Evolutionary conservation across 2,329 filamentous ascomycete species (phyloP).

Genomic region (Emydomyces testavorans): DNA sequence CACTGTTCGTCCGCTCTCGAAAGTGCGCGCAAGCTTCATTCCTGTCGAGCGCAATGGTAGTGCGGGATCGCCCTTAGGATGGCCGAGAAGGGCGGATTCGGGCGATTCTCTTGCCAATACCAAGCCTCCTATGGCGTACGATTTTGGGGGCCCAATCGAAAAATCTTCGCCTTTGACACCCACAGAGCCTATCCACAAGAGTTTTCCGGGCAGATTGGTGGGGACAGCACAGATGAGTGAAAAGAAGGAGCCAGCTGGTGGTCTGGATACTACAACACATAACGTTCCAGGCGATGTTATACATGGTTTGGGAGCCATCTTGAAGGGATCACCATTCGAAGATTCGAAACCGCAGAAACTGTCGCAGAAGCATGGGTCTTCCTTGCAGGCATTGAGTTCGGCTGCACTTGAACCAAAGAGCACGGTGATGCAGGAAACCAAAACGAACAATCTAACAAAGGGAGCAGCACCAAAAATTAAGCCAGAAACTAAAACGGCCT

Average conservation of each 20-base stretch:
- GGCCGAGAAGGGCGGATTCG: conserved; percentile 33
- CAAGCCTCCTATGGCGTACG: conserved; percentile 21
- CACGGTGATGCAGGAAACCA: not conserved
- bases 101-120: conserved; percentile 25
- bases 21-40: conserved; percentile 64
- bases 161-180: conserved; percentile 13
- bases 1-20: conserved; percentile 53
- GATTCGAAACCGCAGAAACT: conserved; percentile 15
- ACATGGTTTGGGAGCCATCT: conserved; percentile 19
- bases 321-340: conserved; percentile 25
- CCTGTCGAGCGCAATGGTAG: conserved; percentile 46
- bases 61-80: conserved; percentile 26
- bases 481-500: conserved; percentile 16
- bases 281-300: conserved; percentile 4
- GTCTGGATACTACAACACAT: not conserved
- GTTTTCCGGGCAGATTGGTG: not conserved
- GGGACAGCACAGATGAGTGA: conserved; percentile 8
- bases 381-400: conserved; percentile 5
- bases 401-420: conserved; percentile 7
- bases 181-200: conserved; percentile 8
- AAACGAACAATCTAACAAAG: conserved; percentile 14
- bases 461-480: conserved; percentile 5
- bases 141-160: conserved; percentile 22
- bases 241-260: not conserved
- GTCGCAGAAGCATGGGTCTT: conserved; percentile 2